Conservation (phyloP, 495 filamentous ascomycete genomes). For the Neurospora sp. region DNA sequence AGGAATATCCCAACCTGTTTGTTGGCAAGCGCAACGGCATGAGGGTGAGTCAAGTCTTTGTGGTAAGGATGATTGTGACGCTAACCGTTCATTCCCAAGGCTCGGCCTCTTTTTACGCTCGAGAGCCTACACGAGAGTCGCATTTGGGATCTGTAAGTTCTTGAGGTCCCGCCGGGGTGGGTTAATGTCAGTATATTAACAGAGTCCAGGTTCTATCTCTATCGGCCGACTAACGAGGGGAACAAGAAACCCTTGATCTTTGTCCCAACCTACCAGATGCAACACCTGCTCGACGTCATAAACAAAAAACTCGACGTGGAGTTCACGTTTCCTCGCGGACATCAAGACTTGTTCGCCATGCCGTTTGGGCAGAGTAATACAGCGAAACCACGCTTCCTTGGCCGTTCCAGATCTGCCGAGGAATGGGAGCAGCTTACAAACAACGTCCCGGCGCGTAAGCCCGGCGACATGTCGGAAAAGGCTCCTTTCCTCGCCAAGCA, state of each 20-base stretch:
- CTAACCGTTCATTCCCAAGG: slow-evolving; percentile 17
- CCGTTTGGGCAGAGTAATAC: slow-evolving; percentile 45
- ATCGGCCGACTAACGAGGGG: slow-evolving; percentile 31
- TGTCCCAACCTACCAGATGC: slow-evolving; percentile 52
- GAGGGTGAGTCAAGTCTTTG: slow-evolving; percentile 20
- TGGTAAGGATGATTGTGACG: neutral
- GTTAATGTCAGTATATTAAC: neutral
- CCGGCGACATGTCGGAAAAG: slow-evolving; percentile 12
- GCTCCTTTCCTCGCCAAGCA: slow-evolving; percentile 5
- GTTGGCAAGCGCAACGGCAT: slow-evolving; percentile 35
- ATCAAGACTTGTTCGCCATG: slow-evolving; percentile 41
- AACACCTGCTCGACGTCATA: slow-evolving; percentile 47
- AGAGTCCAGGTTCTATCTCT: slow-evolving; percentile 45
- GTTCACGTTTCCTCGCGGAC: slow-evolving; percentile 41
- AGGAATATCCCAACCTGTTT: slow-evolving; percentile 50
- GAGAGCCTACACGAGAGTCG: slow-evolving; percentile 43
- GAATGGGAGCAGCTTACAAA: slow-evolving; percentile 23
- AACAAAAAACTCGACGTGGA: slow-evolving; percentile 38
- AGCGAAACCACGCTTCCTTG: slow-evolving; percentile 55
- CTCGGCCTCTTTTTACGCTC: slow-evolving; percentile 44
- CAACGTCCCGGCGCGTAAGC: slow-evolving; percentile 13
- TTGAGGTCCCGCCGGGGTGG: neutral
- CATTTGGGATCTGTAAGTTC: slow-evolving; percentile 66
- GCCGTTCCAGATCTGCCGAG: slow-evolving; percentile 32
- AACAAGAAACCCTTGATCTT: slow-evolving; percentile 47